Conservation (phyloP, 257 asterid species). For the Handroanthus guayacan region DNA sequence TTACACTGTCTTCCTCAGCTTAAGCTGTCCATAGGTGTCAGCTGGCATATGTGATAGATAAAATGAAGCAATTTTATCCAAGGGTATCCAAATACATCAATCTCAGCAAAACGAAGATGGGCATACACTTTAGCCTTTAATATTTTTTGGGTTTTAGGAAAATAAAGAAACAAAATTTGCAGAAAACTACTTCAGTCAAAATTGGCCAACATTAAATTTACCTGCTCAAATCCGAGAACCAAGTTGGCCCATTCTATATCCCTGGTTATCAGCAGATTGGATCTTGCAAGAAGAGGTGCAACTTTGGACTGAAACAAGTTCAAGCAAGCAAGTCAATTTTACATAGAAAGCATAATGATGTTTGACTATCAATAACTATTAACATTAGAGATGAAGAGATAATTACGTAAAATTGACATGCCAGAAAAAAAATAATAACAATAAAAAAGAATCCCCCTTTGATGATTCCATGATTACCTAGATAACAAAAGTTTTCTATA, state of each 20-base stretch:
- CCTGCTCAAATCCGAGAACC: conserved; percentile 96
- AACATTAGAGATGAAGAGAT: conserved; percentile 15
- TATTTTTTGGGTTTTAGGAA: conserved; percentile 4
- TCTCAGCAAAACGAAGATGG: not conserved
- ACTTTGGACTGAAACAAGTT: conserved; percentile 65
- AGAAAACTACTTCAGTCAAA: conserved; percentile 21
- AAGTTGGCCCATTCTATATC: conserved; percentile 99
- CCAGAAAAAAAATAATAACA: no score
- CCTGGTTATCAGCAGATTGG: conserved; percentile 95
- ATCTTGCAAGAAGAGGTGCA: conserved; percentile 96
- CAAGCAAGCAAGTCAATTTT: conserved; percentile 25
- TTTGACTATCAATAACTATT: conserved; percentile 23
- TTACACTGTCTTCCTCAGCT: conserved; percentile 15
- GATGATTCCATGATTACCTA: conserved; percentile 1
- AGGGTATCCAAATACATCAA: conserved; percentile 7
- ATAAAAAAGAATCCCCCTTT: not conserved
- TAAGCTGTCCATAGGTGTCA: conserved; percentile 8
- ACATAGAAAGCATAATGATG: conserved; percentile 29
- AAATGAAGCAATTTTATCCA: conserved; percentile 18
- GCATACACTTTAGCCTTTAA: not conserved
- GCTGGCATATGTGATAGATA: conserved; percentile 17
- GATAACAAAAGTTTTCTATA: conserved; percentile 7
- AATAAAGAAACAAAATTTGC: conserved; percentile 9
- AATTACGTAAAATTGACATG: conserved; percentile 5
- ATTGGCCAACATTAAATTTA: conserved; percentile 40